Base-by-base conservation (phyloP, 1,284 basidiomycete species). In the Papiliotrema laurentii region DNA sequence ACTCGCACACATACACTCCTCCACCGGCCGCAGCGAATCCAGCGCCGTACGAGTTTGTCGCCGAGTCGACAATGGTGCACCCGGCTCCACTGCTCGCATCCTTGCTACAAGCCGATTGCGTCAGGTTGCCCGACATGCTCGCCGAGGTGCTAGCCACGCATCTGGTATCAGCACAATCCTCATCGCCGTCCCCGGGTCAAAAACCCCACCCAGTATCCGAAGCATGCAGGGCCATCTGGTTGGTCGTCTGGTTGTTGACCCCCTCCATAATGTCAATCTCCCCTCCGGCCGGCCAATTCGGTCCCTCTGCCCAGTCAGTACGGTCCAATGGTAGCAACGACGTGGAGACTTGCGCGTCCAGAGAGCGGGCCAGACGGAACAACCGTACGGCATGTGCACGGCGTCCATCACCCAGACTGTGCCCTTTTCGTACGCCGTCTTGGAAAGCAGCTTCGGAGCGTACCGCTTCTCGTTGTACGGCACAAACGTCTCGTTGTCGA, bases 1-100 rank as follows among this genome's bases (percentile, higher is more conserved):
- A 81, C 69, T 87, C 85, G 5, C 84, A 83, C 24, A 86, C 81
- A 57, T 79, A 88, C 16, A 85, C 77, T 14, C 87, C 86, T 26
- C 87, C 87, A 13, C 81, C 80, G 4, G 77, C 78, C 3, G 70
- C 69, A 6, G 83, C 81, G 62, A 89, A 88, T 1, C 70, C 81
- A 31, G 76, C 74, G 21, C 85, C 86, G 58, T 85, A 87, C 9
- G 81, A 82, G 4, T 74, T 71, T 1, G 76, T 60, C 38, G 76
- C 77, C 2, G 79, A 77, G 61, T 82, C 80, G 6, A 73, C 71
- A 26, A 83, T 77, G 31, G 80, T 74, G 60, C 86, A 87, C 6
- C 86, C 84, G 38, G 80, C 70, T 55, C 84, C 85, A 22, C 53
- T 64, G 61, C 69, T 68, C 16, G 59, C 56, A 10, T 43, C 54